Percentiles rank a stretch among this genome's conserved stretches.
Evolutionary conservation across 139 green algal species (phyloP).

Genomic region (Tetradesmus obliquus): DNA sequence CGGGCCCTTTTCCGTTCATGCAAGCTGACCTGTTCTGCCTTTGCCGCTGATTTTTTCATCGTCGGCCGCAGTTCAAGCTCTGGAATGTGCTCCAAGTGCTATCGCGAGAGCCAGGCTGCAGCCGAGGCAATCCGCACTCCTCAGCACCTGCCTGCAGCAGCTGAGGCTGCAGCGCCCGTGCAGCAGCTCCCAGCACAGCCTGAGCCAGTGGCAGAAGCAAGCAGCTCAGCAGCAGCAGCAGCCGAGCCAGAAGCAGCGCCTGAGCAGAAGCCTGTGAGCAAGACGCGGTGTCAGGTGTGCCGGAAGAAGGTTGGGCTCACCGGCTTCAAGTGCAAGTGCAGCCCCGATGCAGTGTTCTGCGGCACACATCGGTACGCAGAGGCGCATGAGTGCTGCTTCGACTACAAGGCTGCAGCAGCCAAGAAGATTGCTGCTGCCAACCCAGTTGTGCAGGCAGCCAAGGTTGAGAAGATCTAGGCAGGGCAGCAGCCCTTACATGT

Average conservation of each 20-base stretch:
- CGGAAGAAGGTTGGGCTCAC: conserved; percentile 87
- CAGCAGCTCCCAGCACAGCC: neutral
- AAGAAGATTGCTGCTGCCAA: conserved; percentile 73
- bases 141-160: conserved; percentile 7
- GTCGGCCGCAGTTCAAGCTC: neutral
- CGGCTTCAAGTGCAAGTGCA: conserved; percentile 92
- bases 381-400: conserved; percentile 86
- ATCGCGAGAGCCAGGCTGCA: conserved; percentile 55
- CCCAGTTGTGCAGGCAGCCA: conserved; percentile 71
- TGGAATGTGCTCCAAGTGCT: conserved; percentile 79
- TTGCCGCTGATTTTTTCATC: neutral
- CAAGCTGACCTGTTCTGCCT: neutral
- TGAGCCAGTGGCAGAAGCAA: neutral
- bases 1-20: neutral
- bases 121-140: conserved; percentile 26
- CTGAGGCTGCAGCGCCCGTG: neutral
- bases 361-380: conserved; percentile 86
- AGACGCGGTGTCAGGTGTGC: conserved; percentile 53
- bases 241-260: neutral
- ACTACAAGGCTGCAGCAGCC: conserved; percentile 83
- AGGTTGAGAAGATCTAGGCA: conserved; percentile 63
- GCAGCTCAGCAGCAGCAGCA: conserved; percentile 21
- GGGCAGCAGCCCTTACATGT: neutral
- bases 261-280: conserved; percentile 18
- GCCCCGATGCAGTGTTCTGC: conserved; percentile 75